These are phyloP conservation scores for Pseudogymnoascus sp. DNA, from an alignment of 2,329 filamentous ascomycete species.

Conservation along the genomic window DNA sequence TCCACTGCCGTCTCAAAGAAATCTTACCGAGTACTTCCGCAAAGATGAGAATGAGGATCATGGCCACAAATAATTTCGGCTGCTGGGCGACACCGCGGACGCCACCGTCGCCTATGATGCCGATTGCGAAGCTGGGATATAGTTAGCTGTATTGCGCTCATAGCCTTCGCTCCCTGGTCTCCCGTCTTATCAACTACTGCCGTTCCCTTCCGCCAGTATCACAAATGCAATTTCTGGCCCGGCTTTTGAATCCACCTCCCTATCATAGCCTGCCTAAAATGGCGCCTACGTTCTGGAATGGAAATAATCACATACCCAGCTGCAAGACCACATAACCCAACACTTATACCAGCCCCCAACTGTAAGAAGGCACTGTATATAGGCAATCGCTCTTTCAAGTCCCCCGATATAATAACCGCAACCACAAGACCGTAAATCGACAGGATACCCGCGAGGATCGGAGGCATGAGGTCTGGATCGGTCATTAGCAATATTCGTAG, in stretches of 20 bases:
- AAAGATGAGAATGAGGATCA: conserved; percentile 76
- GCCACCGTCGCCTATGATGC: conserved; percentile 79
- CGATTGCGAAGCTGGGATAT: conserved; percentile 58
- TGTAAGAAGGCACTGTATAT: conserved; percentile 75
- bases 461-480: conserved; percentile 80
- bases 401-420: conserved; percentile 72
- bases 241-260: background rate
- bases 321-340: conserved; percentile 46
- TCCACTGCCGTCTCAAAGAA: background rate
- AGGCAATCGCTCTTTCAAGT: conserved; percentile 59
- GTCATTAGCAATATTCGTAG: background rate
- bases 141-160: background rate
- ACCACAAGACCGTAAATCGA: conserved; percentile 92
- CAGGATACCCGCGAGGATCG: conserved; percentile 99
- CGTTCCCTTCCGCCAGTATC: background rate
- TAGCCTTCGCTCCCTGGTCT: background rate
- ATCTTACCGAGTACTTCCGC: conserved; percentile 65
- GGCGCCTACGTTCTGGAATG: background rate
- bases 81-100: conserved; percentile 69
- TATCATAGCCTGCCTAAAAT: background rate
- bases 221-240: background rate
- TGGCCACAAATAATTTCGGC: conserved; percentile 60
- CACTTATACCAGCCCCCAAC: conserved; percentile 68
- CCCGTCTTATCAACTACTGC: background rate
- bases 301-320: background rate